Conservation (phyloP, 2,329 filamentous ascomycete genomes). For the Xylaria arbuscula region DNA sequence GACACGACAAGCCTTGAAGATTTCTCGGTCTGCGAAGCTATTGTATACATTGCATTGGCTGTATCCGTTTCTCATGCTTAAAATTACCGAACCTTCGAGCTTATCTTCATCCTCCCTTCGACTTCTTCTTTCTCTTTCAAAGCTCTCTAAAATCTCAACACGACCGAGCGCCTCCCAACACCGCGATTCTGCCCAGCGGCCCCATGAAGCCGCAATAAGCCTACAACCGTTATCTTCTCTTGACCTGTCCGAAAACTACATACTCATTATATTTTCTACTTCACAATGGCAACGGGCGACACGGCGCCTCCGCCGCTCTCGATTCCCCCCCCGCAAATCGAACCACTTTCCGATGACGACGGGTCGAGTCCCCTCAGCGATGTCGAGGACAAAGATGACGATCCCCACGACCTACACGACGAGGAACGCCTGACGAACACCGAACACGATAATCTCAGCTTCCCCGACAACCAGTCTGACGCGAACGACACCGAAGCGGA, state of each 20-base stretch:
- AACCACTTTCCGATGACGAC: conserved; percentile 65
- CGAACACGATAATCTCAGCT: conserved; percentile 48
- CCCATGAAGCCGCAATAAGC: conserved; percentile 1
- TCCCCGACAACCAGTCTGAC: conserved; percentile 68
- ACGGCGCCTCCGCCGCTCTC: conserved; percentile 61
- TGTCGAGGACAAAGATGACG: conserved; percentile 81
- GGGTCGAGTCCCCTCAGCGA: conserved; percentile 94
- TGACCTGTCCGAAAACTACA: not conserved
- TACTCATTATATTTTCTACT: conserved; percentile 1
- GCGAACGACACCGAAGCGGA: conserved; percentile 84
- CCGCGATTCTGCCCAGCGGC: conserved; percentile 9
- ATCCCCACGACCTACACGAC: conserved; percentile 71
- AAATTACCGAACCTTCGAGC: conserved; percentile 24
- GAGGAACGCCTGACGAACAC: conserved; percentile 47
- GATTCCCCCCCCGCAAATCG: conserved; percentile 60
- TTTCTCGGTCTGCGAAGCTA: conserved; percentile 38
- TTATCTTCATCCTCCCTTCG: conserved; percentile 23
- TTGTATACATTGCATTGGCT: conserved; percentile 31
- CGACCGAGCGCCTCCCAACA: conserved; percentile 19
- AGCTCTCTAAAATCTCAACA: conserved; percentile 35
- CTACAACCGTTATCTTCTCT: not conserved
- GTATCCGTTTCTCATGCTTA: conserved; percentile 30
- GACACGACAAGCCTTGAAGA: conserved; percentile 36
- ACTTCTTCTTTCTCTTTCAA: conserved; percentile 27
- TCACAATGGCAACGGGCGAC: conserved; percentile 63